phyloP scores from a whole-genome alignment of 2,329 filamentous ascomycete genomes.

The Amauroascus niger region DNA sequence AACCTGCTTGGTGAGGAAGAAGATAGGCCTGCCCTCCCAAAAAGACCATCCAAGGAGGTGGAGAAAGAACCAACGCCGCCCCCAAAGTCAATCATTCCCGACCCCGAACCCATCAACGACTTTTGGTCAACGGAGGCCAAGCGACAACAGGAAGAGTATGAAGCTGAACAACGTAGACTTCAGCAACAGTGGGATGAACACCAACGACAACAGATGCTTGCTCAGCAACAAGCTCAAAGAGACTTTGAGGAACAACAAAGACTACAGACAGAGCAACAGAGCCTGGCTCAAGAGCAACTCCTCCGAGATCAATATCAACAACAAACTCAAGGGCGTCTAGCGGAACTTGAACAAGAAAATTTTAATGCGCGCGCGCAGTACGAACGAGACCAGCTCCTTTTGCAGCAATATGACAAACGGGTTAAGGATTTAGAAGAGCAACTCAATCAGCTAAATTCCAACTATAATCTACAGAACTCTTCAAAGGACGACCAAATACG shows the following conservation, averaged over 20 bases:
- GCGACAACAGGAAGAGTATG: slow-evolving; percentile 86
- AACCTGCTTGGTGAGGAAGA: slow-evolving; percentile 81
- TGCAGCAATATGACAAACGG: slow-evolving; percentile 90
- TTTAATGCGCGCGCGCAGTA: slow-evolving; percentile 89
- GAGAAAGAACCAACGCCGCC: slow-evolving; percentile 59
- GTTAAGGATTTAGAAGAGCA: slow-evolving; percentile 90
- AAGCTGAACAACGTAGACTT: slow-evolving; percentile 81
- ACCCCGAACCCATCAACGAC: slow-evolving; percentile 90
- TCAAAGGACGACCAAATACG: slow-evolving; percentile 94
- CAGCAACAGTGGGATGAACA: slow-evolving; percentile 79
- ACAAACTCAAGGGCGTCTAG: slow-evolving; percentile 90
- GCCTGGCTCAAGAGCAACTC: slow-evolving; percentile 80
- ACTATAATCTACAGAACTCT: slow-evolving; percentile 70
- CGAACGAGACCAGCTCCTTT: slow-evolving; percentile 91
- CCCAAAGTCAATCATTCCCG: slow-evolving; percentile 54
- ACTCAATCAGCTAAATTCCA: slow-evolving; percentile 68
- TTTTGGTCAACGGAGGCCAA: slow-evolving; percentile 95
- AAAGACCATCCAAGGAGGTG: slow-evolving; percentile 60
- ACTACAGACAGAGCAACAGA: slow-evolving; percentile 75
- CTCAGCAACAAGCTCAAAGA: slow-evolving; percentile 72
- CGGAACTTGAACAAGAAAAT: slow-evolving; percentile 91
- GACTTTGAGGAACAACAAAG: slow-evolving; percentile 98
- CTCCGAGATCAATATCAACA: slow-evolving; percentile 80
- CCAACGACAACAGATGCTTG: slow-evolving; percentile 69
- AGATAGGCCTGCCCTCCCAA: slow-evolving; percentile 69